Evolutionary conservation across 192 early-diverging fungal species (phyloP), one percentile per base, ranked within the genome.

Genomic region (Coemansia sp.): DNA sequence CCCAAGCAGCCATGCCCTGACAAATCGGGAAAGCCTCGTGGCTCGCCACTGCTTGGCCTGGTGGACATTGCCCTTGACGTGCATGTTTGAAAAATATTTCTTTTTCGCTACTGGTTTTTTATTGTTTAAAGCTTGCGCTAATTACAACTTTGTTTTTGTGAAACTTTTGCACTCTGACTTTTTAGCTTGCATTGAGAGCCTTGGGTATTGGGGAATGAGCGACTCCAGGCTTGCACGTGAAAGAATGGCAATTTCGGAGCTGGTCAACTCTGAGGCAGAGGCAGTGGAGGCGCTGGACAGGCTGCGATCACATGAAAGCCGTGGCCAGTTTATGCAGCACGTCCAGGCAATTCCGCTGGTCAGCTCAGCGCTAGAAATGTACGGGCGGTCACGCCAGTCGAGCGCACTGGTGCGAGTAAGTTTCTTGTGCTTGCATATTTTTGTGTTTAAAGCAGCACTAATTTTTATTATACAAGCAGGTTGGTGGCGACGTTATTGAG

Each of bases 341-440:
- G 87, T 96, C 57, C 87, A 90, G 65, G 88, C 75, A 64, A 83
- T 93, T 27, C 93, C 92, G 10, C 50, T 94, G 8, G 89, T 96
- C 37, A 91, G 89, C 64, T 85, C 85, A n/a, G 87, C 89, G 1
- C 62, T 93, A 12, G 82, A 82, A 7, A 88, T 87, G 10, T 94
- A 94, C 62, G 88, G 89, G 57, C 83, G 81, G n/a, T 87, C 88
- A 12, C 89, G 90, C 67, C 72, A 80, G 62, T 65, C 65, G 73
- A 88, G 57, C 82, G 80, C 53, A 83, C 72, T 74, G 57, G 75
- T 67, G 7, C 64, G 70, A 29, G 70, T 72, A 72, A 72, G 70
- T 45, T 35, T 50, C 19, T 54, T 58, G 12, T 32, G 3, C 48
- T 23, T 43, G 52, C 23, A 10, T 48, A 32, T 43, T 62, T 58